phyloP scores from a whole-genome alignment of 352 stramenopile species.

The Pythium pectinolyticum region DNA sequence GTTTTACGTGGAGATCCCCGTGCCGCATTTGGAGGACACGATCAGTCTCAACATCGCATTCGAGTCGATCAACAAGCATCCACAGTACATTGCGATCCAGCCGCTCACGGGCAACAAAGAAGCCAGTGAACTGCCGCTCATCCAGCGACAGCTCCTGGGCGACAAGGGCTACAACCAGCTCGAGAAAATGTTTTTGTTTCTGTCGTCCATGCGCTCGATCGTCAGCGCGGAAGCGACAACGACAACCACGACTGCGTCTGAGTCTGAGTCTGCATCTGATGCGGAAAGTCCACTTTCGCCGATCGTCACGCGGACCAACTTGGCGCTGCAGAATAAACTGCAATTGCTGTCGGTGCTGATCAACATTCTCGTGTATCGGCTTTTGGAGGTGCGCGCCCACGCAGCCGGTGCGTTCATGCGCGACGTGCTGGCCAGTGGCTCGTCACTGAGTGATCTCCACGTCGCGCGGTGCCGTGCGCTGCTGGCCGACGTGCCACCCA shows the following conservation, averaged over 20 bases:
- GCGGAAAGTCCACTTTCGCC: background rate
- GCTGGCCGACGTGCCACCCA: slow-evolving; percentile 47
- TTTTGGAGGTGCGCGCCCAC: slow-evolving; percentile 62
- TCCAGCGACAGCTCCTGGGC: slow-evolving; percentile 72
- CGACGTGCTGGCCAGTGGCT: slow-evolving; percentile 35
- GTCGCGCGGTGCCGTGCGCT: slow-evolving; percentile 43
- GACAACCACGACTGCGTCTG: too few species aligned
- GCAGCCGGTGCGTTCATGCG: slow-evolving; percentile 58
- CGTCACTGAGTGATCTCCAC: slow-evolving; percentile 43
- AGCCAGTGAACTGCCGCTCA: slow-evolving; percentile 36
- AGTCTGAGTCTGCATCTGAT: too few species aligned
- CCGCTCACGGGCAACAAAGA: slow-evolving; percentile 30
- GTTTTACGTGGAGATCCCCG: slow-evolving; percentile 84
- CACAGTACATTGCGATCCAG: slow-evolving; percentile 83
- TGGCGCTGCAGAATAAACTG: slow-evolving; percentile 82
- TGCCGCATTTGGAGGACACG: slow-evolving; percentile 63
- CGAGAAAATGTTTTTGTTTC: slow-evolving; percentile 84
- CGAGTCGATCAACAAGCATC: slow-evolving; percentile 70
- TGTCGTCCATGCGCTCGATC: slow-evolving; percentile 79
- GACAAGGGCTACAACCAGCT: slow-evolving; percentile 89
- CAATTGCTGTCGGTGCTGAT: slow-evolving; percentile 80
- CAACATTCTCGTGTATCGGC: slow-evolving; percentile 80
- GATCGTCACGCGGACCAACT: slow-evolving; percentile 52
- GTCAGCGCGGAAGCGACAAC: slow-evolving; percentile 39
- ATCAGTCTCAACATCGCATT: slow-evolving; percentile 87